phyloP scores from a whole-genome alignment of 306 rosid species.

The Mimosa pudica region DNA sequence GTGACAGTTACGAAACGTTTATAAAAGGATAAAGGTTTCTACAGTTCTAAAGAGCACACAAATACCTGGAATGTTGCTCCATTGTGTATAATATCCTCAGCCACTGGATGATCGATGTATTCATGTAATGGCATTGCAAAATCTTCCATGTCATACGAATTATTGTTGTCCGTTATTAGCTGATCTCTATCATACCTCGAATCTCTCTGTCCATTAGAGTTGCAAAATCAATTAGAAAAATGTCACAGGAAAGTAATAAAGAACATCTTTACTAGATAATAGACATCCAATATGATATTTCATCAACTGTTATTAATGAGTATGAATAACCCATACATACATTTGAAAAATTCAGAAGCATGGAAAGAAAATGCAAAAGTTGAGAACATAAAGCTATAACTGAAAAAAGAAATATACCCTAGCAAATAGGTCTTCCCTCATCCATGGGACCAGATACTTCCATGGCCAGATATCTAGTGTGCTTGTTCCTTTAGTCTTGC shows the following conservation, averaged over 20 bases:
- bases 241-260: slow-evolving; percentile 32
- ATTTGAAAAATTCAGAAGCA: slow-evolving; percentile 11
- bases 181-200: slow-evolving; percentile 47
- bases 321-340: slow-evolving; percentile 11
- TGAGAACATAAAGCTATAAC: slow-evolving; percentile 3
- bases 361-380: slow-evolving; percentile 16
- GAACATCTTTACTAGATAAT: slow-evolving; percentile 25
- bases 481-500: slow-evolving; percentile 72
- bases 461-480: slow-evolving; percentile 99
- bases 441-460: slow-evolving; percentile 99
- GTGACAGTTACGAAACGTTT: slow-evolving; percentile 13
- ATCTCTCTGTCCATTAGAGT: slow-evolving; percentile 65
- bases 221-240: slow-evolving; percentile 29
- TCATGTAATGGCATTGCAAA: slow-evolving; percentile 84
- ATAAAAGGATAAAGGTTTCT: slow-evolving; percentile 22
- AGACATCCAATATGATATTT: slow-evolving; percentile 14
- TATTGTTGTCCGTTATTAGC: slow-evolving; percentile 37
- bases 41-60: slow-evolving; percentile 11
- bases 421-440: slow-evolving; percentile 87
- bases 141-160: slow-evolving; percentile 69
- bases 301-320: background rate
- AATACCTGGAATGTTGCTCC: slow-evolving; percentile 98
- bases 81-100: slow-evolving; percentile 79
- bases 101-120: slow-evolving; percentile 71
- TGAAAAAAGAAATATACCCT: slow-evolving; percentile 57